phyloP scores from a whole-genome alignment of 352 stramenopile genomes.

The Globisporangium cederbergense region DNA sequence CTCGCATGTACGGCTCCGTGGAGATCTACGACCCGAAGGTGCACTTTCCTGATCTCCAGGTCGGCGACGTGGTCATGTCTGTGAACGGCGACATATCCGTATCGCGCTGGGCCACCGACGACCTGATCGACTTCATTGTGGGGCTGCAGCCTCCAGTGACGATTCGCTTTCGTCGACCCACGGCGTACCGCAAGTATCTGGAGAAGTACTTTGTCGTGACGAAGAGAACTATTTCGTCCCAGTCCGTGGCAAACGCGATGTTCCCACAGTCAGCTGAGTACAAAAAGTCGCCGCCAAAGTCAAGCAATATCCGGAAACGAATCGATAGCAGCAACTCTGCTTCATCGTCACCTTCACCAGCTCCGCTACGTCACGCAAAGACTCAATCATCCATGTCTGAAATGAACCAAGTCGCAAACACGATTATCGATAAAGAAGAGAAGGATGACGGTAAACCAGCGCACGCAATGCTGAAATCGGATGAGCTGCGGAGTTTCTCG shows the following conservation, averaged over 20 bases:
- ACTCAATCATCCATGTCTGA: too few relatives aligned
- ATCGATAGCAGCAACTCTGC: conserved; percentile 8
- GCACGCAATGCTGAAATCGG: not conserved
- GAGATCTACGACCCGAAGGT: conserved; percentile 68
- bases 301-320: conserved; percentile 5
- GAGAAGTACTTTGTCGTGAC: conserved; percentile 35
- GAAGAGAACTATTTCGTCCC: conserved; percentile 34
- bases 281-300: conserved; percentile 29
- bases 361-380: too few relatives aligned
- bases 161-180: conserved; percentile 50
- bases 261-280: conserved; percentile 67
- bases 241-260: conserved; percentile 57
- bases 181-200: conserved; percentile 57
- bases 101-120: conserved; percentile 42
- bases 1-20: conserved; percentile 68
- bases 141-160: conserved; percentile 41
- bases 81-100: conserved; percentile 55
- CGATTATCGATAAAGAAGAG: too few relatives aligned
- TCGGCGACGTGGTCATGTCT: conserved; percentile 65
- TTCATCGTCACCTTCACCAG: not conserved
- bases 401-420: too few relatives aligned
- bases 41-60: conserved; percentile 36
- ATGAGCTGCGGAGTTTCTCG: conserved; percentile 44
- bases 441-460: too few relatives aligned
- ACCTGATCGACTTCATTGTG: conserved; percentile 54